phyloP scores from a whole-genome alignment of 2,329 filamentous ascomycete species.

The Annulohypoxylon truncatum region DNA sequence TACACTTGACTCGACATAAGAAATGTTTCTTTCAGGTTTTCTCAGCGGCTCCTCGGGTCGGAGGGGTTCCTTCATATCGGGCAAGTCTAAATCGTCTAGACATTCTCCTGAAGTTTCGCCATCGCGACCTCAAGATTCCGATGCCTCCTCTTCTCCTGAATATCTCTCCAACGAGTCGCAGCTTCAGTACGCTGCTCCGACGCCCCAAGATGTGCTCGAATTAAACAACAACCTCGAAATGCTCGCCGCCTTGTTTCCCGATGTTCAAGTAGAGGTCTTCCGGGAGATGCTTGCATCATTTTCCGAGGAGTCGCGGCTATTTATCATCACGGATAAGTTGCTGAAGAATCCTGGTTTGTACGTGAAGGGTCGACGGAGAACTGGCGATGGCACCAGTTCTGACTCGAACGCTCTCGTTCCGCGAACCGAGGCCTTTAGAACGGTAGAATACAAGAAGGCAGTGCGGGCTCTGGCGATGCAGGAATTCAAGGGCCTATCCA shows the following conservation, averaged over 20 bases:
- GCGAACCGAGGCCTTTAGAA: slow-evolving; percentile 74
- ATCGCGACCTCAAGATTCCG: slow-evolving; percentile 39
- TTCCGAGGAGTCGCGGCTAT: slow-evolving; percentile 79
- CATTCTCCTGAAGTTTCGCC: slow-evolving; percentile 35
- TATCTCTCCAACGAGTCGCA: slow-evolving; percentile 69
- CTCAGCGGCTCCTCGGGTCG: slow-evolving; percentile 42
- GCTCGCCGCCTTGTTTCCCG: slow-evolving; percentile 79
- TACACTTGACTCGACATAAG: slow-evolving; percentile 32
- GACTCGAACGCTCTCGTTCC: slow-evolving; percentile 58
- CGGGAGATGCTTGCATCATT: slow-evolving; percentile 82
- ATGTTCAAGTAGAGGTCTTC: slow-evolving; percentile 85
- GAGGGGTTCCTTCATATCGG: slow-evolving; percentile 36
- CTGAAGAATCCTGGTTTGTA: slow-evolving; percentile 77
- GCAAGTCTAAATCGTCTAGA: slow-evolving; percentile 32
- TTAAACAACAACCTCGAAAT: slow-evolving; percentile 77
- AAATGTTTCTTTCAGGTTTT: slow-evolving; percentile 47
- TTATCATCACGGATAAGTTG: slow-evolving; percentile 80
- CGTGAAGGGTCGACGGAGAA: slow-evolving; percentile 74
- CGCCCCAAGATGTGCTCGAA: slow-evolving; percentile 72
- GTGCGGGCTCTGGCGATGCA: slow-evolving; percentile 75
- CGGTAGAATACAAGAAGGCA: slow-evolving; percentile 73
- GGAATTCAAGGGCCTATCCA: slow-evolving; percentile 80
- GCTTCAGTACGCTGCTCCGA: slow-evolving; percentile 59
- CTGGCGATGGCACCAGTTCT: slow-evolving; percentile 43
- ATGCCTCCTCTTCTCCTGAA: slow-evolving; percentile 48